phyloP scores from a whole-genome alignment of 2,329 filamentous ascomycete genomes.

The Beauveria pseudobassiana region DNA sequence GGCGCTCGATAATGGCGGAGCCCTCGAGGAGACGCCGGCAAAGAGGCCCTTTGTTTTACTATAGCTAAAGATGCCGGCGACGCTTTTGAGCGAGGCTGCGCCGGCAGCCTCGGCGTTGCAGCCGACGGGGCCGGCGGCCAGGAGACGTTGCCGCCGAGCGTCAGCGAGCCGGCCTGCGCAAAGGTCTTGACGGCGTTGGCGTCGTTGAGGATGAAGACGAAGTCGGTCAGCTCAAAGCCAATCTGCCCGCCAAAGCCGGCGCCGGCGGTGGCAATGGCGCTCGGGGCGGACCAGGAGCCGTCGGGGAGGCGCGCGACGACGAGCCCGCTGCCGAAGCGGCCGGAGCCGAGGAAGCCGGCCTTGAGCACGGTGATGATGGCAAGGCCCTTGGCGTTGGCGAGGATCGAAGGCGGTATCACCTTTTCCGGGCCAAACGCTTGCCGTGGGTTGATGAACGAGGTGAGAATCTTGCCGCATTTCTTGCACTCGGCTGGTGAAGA shows the following conservation, averaged over 20 bases:
- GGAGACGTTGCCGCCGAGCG: conserved; percentile 93
- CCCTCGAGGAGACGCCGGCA: conserved; percentile 93
- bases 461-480: conserved; percentile 92
- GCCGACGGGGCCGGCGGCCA: conserved; percentile 88
- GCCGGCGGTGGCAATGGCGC: conserved; percentile 72
- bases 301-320: conserved; percentile 73
- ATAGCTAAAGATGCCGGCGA: conserved; percentile 92
- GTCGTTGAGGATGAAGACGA: conserved; percentile 98
- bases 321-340: conserved; percentile 72
- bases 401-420: conserved; percentile 84
- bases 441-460: conserved; percentile 87
- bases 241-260: conserved; percentile 82
- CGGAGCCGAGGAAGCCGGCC: conserved; percentile 77
- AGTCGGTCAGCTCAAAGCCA: conserved; percentile 82
- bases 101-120: conserved; percentile 94
- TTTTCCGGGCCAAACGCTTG: conserved; percentile 95
- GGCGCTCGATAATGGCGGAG: conserved; percentile 84
- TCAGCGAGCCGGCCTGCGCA: conserved; percentile 83
- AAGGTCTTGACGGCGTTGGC: conserved; percentile 83
- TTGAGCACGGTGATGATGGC: conserved; percentile 83
- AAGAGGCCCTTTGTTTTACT: conserved; percentile 97
- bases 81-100: conserved; percentile 79
- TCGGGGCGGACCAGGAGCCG: conserved; percentile 73
- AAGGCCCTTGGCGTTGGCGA: conserved; percentile 87
- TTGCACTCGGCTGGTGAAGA: conserved; percentile 75